These are phyloP conservation scores for Exophiala phaeomuriformis DNA, from an alignment of 2,329 filamentous ascomycete species.

Conservation along the genomic window DNA sequence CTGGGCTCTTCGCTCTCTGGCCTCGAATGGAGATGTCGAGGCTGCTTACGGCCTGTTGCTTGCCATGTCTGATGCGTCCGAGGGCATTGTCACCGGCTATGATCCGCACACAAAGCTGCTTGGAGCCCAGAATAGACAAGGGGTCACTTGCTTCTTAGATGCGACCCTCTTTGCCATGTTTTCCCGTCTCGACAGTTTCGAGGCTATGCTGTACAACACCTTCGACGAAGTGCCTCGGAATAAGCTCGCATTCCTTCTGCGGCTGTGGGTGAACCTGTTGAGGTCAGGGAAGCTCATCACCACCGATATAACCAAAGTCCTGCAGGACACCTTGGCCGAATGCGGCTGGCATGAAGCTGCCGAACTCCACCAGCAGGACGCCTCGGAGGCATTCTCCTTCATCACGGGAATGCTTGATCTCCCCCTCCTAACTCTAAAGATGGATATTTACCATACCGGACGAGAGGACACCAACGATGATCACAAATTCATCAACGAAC, in stretches of 20 bases:
- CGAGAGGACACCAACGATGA: slow-evolving; percentile 76
- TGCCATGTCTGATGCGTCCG: slow-evolving; percentile 71
- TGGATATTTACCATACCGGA: slow-evolving; percentile 89
- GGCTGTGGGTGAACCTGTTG: slow-evolving; percentile 90
- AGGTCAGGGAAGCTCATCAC: slow-evolving; percentile 78
- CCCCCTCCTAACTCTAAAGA: slow-evolving; percentile 80
- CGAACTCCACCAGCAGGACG: slow-evolving; percentile 77
- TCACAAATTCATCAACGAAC: slow-evolving; percentile 89
- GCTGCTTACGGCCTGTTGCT: slow-evolving; percentile 69
- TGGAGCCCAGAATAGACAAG: slow-evolving; percentile 77
- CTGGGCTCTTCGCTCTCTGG: slow-evolving; percentile 55
- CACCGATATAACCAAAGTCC: slow-evolving; percentile 73
- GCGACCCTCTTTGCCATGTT: slow-evolving; percentile 94
- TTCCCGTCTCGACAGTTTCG: slow-evolving; percentile 78
- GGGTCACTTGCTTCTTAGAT: slow-evolving; percentile 92
- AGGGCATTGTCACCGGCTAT: slow-evolving; percentile 70
- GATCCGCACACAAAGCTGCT: slow-evolving; percentile 64
- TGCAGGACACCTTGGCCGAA: slow-evolving; percentile 73
- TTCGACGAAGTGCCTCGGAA: slow-evolving; percentile 65
- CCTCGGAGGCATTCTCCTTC: slow-evolving; percentile 90
- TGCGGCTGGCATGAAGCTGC: slow-evolving; percentile 85
- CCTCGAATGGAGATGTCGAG: slow-evolving; percentile 62
- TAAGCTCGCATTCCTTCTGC: slow-evolving; percentile 67
- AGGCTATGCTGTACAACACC: slow-evolving; percentile 78
- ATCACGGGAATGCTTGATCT: slow-evolving; percentile 84